These are phyloP conservation scores for Sordariomycetes sp. DNA, from an alignment of 2,329 filamentous ascomycete genomes.

Conservation along the genomic window DNA sequence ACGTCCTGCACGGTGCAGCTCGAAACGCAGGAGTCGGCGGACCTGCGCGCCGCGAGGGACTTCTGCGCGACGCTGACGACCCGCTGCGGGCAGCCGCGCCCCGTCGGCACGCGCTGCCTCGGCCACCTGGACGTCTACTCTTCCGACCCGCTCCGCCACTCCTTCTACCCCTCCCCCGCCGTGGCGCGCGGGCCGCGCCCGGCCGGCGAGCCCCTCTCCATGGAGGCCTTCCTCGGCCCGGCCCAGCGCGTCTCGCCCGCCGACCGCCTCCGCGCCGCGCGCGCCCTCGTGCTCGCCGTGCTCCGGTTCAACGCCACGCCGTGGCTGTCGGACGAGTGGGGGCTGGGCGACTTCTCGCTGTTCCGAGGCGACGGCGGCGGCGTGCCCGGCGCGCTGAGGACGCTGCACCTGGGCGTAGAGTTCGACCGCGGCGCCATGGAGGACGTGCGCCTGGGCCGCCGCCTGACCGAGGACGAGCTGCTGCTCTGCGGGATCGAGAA, in stretches of 20 bases:
- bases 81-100: neutral
- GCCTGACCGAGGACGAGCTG: conserved; percentile 7
- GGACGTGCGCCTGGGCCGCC: conserved; percentile 2
- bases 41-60: conserved; percentile 3
- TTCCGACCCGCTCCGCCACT: neutral
- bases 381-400: neutral
- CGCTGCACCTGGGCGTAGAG: conserved; percentile 3
- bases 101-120: neutral
- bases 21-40: neutral
- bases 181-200: neutral
- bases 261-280: neutral
- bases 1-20: neutral
- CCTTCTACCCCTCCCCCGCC: neutral
- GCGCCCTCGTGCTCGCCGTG: neutral
- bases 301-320: conserved; percentile 7
- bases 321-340: conserved; percentile 4
- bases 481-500: conserved; percentile 12
- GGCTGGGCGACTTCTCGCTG: conserved; percentile 4
- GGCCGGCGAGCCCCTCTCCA: neutral
- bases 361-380: neutral
- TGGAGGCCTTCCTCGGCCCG: conserved; percentile 1
- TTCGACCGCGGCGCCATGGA: conserved; percentile 6
- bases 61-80: conserved; percentile 4
- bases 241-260: neutral
- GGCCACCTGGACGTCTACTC: conserved; percentile 3